A percentile compares a stretch with the other conserved stretches of the same genome.
phyloP scores from a whole-genome alignment of 352 stramenopile genomes.

The Pythium rishiriense region DNA sequence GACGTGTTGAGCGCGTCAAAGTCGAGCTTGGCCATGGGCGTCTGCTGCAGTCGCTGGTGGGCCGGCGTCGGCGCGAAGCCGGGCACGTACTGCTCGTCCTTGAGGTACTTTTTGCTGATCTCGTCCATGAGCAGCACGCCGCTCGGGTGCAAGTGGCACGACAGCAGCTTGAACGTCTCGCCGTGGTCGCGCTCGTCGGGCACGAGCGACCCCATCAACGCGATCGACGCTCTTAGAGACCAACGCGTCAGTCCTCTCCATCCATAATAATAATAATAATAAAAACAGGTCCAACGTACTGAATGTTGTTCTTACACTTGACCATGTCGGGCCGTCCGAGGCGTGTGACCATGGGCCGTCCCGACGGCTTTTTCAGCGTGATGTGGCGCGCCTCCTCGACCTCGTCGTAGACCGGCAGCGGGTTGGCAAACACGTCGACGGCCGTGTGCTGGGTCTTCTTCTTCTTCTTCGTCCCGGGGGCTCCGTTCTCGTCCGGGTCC shows the following conservation, averaged over 20 bases:
- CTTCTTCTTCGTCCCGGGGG: conserved; percentile 22
- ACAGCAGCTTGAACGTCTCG: conserved; percentile 85
- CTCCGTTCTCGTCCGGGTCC: conserved; percentile 21
- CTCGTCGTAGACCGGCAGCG: conserved; percentile 63
- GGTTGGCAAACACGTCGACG: conserved; percentile 50
- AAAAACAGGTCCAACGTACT: conserved; percentile 29
- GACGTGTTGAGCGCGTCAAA: conserved; percentile 33
- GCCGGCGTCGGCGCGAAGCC: not conserved
- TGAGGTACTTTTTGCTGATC: conserved; percentile 70
- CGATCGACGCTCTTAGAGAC: conserved; percentile 58
- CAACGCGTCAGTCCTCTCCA: conserved; percentile 1
- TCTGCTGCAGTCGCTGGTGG: conserved; percentile 21
- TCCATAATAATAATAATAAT: not conserved
- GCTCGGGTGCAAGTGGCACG: conserved; percentile 68
- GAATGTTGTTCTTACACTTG: conserved; percentile 71
- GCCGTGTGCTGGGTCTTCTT: conserved; percentile 11
- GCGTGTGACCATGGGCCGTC: not conserved
- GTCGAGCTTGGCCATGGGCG: conserved; percentile 26
- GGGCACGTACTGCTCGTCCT: conserved; percentile 14
- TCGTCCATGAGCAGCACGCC: conserved; percentile 82
- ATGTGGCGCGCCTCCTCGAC: conserved; percentile 67
- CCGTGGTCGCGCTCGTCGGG: conserved; percentile 76
- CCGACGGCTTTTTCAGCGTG: conserved; percentile 35
- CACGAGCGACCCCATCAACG: conserved; percentile 79
- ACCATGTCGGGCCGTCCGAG: conserved; percentile 3